phyloP scores from a whole-genome alignment of 2,329 filamentous ascomycete species.

The Cladobotryum protrusum region DNA sequence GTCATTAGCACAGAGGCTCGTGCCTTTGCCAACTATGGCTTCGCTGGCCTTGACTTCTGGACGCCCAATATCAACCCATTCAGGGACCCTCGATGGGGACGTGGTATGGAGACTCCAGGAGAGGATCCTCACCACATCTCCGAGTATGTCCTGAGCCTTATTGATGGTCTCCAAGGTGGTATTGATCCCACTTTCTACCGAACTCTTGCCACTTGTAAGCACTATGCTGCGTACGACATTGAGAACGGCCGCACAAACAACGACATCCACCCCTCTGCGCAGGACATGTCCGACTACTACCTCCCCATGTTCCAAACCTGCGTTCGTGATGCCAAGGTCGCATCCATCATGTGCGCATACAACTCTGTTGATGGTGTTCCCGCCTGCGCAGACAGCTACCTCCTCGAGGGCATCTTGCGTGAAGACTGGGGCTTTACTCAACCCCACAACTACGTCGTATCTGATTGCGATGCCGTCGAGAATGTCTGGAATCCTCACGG shows the following conservation, averaged over 20 bases:
- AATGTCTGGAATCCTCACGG: slow-evolving; percentile 46
- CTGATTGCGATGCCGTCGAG: slow-evolving; percentile 58
- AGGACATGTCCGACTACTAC: slow-evolving; percentile 64
- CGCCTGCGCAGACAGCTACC: slow-evolving; percentile 55
- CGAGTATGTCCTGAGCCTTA: slow-evolving; percentile 45
- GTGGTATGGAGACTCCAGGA: slow-evolving; percentile 55
- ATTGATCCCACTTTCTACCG: slow-evolving; percentile 20
- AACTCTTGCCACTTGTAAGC: slow-evolving; percentile 52
- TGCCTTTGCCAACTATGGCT: slow-evolving; percentile 56
- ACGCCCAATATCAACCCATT: slow-evolving; percentile 64
- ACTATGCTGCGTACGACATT: slow-evolving; percentile 53
- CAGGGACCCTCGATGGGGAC: slow-evolving; percentile 57
- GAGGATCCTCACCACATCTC: slow-evolving; percentile 48
- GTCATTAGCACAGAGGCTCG: slow-evolving; percentile 55
- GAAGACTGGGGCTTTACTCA: slow-evolving; percentile 60
- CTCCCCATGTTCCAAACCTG: slow-evolving; percentile 60
- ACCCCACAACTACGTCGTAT: slow-evolving; percentile 56
- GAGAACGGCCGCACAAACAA: slow-evolving; percentile 48
- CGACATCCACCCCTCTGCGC: slow-evolving; percentile 49
- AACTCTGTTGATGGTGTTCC: slow-evolving; percentile 62
- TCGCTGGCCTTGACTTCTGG: slow-evolving; percentile 53
- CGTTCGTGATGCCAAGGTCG: slow-evolving; percentile 49
- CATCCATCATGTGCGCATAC: slow-evolving; percentile 57
- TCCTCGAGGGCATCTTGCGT: slow-evolving; percentile 57
- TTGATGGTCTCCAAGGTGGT: slow-evolving; percentile 45